Evolutionary conservation across 495 filamentous ascomycete species (phyloP).

Genomic region (Cenococcum geophilum): DNA sequence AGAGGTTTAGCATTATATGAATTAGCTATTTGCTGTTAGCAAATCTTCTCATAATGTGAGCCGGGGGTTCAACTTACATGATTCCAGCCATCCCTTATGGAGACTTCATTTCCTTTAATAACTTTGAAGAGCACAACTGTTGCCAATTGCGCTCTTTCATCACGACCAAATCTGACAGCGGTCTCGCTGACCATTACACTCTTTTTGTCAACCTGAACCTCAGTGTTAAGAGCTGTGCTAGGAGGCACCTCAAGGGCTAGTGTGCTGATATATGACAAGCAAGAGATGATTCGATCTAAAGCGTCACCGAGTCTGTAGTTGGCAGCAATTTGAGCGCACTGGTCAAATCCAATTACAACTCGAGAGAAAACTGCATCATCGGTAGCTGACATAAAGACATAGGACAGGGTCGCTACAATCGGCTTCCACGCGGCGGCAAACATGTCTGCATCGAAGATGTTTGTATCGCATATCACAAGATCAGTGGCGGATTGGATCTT

Average conservation of each 20-base stretch:
- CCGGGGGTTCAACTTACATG: slow-evolving; percentile 51
- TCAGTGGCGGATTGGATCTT: slow-evolving; percentile 74
- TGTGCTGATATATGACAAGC: slow-evolving; percentile 82
- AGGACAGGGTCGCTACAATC: slow-evolving; percentile 88
- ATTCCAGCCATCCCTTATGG: slow-evolving; percentile 74
- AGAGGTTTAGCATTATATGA: slow-evolving; percentile 89
- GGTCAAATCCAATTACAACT: slow-evolving; percentile 89
- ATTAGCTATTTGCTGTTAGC: slow-evolving; percentile 55
- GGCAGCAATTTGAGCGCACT: slow-evolving; percentile 89
- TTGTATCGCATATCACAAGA: slow-evolving; percentile 77
- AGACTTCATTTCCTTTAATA: slow-evolving; percentile 70
- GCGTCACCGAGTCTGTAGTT: slow-evolving; percentile 78
- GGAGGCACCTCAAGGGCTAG: slow-evolving; percentile 66
- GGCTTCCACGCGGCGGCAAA: slow-evolving; percentile 94
- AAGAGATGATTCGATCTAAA: slow-evolving; percentile 84
- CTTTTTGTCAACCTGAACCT: slow-evolving; percentile 84
- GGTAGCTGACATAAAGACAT: slow-evolving; percentile 97
- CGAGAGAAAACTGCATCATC: slow-evolving; percentile 95
- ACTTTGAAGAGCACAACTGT: slow-evolving; percentile 91
- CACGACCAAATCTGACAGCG: slow-evolving; percentile 91
- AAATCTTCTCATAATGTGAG: background rate
- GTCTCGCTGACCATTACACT: slow-evolving; percentile 99
- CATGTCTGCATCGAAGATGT: slow-evolving; percentile 95
- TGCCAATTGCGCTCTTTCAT: slow-evolving; percentile 88
- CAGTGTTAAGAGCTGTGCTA: slow-evolving; percentile 87